These are phyloP conservation scores for Sphaerulina vaccinii DNA, from an alignment of 2,329 filamentous ascomycete species.

Conservation along the genomic window DNA sequence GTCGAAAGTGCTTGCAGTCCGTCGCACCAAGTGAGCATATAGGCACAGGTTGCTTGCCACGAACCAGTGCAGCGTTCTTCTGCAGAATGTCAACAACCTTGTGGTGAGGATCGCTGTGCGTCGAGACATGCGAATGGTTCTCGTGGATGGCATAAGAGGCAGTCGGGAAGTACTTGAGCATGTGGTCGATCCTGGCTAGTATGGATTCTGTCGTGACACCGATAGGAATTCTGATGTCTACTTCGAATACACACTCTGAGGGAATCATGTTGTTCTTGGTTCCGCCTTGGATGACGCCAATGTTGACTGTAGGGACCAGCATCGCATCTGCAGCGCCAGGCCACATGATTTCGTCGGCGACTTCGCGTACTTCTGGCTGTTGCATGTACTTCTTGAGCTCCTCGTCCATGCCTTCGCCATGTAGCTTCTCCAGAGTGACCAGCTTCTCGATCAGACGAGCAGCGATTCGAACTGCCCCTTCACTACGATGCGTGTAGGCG, in stretches of 20 bases:
- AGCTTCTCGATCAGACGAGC: slow-evolving; percentile 35
- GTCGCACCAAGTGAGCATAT: slow-evolving; percentile 44
- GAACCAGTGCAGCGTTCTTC: slow-evolving; percentile 32
- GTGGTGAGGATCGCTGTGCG: slow-evolving; percentile 37
- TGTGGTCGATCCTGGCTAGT: slow-evolving; percentile 31
- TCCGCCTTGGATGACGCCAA: slow-evolving; percentile 44
- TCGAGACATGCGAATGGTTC: slow-evolving; percentile 39
- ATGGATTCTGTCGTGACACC: slow-evolving; percentile 37
- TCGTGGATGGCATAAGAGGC: slow-evolving; percentile 35
- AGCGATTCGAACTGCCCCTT: slow-evolving; percentile 42
- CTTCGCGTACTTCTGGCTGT: slow-evolving; percentile 33
- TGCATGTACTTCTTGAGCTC: slow-evolving; percentile 35
- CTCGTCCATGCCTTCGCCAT: slow-evolving; percentile 30
- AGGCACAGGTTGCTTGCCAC: slow-evolving; percentile 32
- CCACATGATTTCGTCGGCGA: slow-evolving; percentile 41
- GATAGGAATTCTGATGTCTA: slow-evolving; percentile 44
- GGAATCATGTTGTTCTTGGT: slow-evolving; percentile 47
- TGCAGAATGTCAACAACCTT: slow-evolving; percentile 35
- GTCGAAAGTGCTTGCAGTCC: slow-evolving; percentile 45
- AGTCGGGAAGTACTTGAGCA: slow-evolving; percentile 34
- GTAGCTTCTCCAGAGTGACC: slow-evolving; percentile 32
- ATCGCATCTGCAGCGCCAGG: slow-evolving; percentile 37
- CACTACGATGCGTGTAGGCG: slow-evolving; percentile 42
- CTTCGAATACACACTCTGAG: slow-evolving; percentile 40
- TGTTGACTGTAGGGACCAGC: slow-evolving; percentile 42